These are phyloP conservation scores for Rhipidocladum racemiflorum DNA, from an alignment of 176 grass and related monocot genomes.

Conservation along the genomic window DNA sequence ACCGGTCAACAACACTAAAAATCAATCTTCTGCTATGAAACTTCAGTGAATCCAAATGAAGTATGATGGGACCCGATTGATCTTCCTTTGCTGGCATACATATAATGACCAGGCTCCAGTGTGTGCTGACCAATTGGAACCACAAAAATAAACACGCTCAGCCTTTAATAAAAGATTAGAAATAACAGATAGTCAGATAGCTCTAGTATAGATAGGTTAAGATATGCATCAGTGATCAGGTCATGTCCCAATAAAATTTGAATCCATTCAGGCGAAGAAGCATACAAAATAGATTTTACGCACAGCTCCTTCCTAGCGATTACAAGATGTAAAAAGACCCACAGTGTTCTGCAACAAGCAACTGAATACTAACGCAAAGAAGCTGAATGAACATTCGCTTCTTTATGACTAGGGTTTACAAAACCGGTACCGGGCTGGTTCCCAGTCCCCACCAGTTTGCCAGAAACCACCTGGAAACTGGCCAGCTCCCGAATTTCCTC, in stretches of 20 bases:
- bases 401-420: not conserved
- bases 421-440: not conserved
- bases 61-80: slow-evolving; percentile 66
- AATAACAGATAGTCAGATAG: not conserved
- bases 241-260: not conserved
- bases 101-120: slow-evolving; percentile 95
- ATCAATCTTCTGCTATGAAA: slow-evolving; percentile 70
- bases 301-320: not conserved
- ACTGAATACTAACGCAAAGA: not conserved
- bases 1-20: slow-evolving; percentile 63
- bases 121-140: slow-evolving; percentile 52
- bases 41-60: slow-evolving; percentile 97
- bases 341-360: not conserved
- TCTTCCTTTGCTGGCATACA: slow-evolving; percentile 80
- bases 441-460: no score
- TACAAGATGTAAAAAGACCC: not conserved
- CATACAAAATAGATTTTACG: not conserved
- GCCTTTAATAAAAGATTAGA: not conserved
- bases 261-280: not conserved
- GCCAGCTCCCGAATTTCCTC: not conserved
- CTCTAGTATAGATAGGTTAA: slow-evolving; percentile 9
- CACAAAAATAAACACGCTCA: slow-evolving; percentile 9
- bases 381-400: not conserved
- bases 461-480: not conserved
- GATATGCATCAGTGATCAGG: not conserved